A percentile compares a stretch with the other conserved stretches of the same genome.
Evolutionary conservation across 164 flowering plant species (phyloP).

Genomic region (Berberis vulgaris): DNA sequence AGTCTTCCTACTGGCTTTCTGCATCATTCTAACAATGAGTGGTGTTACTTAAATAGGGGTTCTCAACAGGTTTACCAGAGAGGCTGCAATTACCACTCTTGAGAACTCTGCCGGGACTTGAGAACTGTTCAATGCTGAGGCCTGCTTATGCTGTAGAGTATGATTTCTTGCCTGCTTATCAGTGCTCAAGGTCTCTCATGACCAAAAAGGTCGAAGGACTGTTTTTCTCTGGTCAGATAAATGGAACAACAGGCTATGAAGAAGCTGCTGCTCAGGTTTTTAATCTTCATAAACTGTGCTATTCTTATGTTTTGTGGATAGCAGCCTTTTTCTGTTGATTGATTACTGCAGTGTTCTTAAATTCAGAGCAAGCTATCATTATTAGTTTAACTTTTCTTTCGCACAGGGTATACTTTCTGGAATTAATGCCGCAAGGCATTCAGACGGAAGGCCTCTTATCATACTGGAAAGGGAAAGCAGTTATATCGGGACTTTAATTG

Average conservation of each 20-base stretch:
- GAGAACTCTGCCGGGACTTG: conserved; percentile 93
- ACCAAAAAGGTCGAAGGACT: conserved; percentile 85
- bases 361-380: background rate
- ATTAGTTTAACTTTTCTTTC: conserved; percentile 5
- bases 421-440: conserved; percentile 89
- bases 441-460: conserved; percentile 65
- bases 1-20: background rate
- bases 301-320: no score
- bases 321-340: background rate
- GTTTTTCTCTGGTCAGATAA: conserved; percentile 98
- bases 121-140: conserved; percentile 91
- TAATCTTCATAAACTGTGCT: background rate
- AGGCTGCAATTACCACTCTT: conserved; percentile 80
- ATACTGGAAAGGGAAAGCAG: conserved; percentile 98
- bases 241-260: conserved; percentile 98
- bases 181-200: conserved; percentile 89
- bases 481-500: conserved; percentile 88
- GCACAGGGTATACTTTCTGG: conserved; percentile 83
- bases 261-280: conserved; percentile 99
- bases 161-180: conserved; percentile 93
- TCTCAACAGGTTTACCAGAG: conserved; percentile 98
- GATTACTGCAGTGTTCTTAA: background rate
- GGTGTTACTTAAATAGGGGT: conserved; percentile 47
- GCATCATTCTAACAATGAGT: conserved; percentile 6
- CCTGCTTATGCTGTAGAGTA: conserved; percentile 99